Conservation (phyloP, 495 filamentous ascomycete species). For the Usnea hakonensis region DNA sequence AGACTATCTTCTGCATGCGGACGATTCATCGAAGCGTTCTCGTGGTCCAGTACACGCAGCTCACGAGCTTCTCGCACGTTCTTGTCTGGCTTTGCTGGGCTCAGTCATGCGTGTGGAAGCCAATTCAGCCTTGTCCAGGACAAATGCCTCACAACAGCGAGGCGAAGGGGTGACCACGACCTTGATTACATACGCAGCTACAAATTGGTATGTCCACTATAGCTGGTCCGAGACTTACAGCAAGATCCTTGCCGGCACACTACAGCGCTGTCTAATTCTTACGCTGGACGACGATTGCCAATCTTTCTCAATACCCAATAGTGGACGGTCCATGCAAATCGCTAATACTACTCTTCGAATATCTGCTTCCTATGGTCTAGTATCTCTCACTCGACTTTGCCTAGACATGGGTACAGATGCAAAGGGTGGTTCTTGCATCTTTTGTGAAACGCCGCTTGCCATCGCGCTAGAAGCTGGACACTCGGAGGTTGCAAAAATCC, state of each 20-base stretch:
- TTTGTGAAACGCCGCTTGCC: not conserved
- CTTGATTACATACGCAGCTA: not conserved
- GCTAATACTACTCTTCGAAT: not conserved
- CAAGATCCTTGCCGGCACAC: not conserved
- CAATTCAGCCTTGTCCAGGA: not conserved
- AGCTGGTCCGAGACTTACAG: not conserved
- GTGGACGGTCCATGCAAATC: not conserved
- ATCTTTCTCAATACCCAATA: not conserved
- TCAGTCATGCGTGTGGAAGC: not conserved
- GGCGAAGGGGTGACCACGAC: not conserved
- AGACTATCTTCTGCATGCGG: not conserved
- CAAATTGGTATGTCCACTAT: slow-evolving; percentile 4
- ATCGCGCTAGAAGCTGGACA: not conserved
- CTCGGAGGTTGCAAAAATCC: not conserved
- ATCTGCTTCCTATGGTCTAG: not conserved
- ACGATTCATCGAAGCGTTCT: not conserved
- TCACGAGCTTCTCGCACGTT: not conserved
- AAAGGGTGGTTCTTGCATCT: not conserved
- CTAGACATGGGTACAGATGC: not conserved
- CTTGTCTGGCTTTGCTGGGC: not conserved
- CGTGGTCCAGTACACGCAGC: not conserved
- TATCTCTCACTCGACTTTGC: not conserved
- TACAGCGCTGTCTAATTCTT: not conserved
- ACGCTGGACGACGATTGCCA: not conserved
- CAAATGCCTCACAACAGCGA: not conserved